Conservation (phyloP, 2,329 filamentous ascomycete species). For the Clarireedia sp. region DNA sequence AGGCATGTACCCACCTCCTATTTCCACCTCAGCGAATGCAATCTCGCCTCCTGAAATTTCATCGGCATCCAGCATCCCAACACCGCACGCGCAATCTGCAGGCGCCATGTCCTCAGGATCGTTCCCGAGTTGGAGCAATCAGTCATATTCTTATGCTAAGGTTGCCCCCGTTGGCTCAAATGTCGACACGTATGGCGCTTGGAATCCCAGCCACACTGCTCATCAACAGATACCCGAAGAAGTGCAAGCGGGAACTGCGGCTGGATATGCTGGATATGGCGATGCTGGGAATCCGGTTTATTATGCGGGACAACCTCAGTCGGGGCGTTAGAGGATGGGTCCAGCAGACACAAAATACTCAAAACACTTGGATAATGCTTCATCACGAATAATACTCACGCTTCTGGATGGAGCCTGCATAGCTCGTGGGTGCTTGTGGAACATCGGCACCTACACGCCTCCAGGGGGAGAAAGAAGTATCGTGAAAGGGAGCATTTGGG, state of each 20-base stretch:
- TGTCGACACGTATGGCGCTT: conserved; percentile 22
- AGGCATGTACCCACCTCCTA: conserved; percentile 25
- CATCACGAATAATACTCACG: not conserved
- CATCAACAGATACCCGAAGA: conserved; percentile 16
- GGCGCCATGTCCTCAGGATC: conserved; percentile 12
- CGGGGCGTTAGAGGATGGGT: conserved; percentile 6
- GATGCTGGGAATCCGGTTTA: conserved; percentile 21
- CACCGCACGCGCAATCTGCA: conserved; percentile 20
- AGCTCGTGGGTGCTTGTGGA: not conserved
- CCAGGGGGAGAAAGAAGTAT: not conserved
- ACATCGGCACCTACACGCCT: not conserved
- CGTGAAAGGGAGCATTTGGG: not conserved
- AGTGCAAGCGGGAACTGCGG: conserved; percentile 8
- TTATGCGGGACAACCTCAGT: conserved; percentile 22
- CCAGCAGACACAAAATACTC: not conserved
- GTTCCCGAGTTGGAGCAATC: conserved; percentile 23
- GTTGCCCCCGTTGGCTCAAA: conserved; percentile 13
- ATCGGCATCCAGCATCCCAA: conserved; percentile 16
- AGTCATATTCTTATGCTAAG: conserved; percentile 21
- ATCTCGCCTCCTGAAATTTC: conserved; percentile 17
- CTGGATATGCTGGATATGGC: conserved; percentile 20
- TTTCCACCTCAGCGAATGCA: conserved; percentile 17
- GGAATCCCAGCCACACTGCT: conserved; percentile 17
- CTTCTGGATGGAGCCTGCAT: conserved; percentile 1
- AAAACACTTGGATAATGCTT: not conserved